These are phyloP conservation scores for Biscutella laevigata DNA, from an alignment of 441 rosid species.

Conservation along the genomic window DNA sequence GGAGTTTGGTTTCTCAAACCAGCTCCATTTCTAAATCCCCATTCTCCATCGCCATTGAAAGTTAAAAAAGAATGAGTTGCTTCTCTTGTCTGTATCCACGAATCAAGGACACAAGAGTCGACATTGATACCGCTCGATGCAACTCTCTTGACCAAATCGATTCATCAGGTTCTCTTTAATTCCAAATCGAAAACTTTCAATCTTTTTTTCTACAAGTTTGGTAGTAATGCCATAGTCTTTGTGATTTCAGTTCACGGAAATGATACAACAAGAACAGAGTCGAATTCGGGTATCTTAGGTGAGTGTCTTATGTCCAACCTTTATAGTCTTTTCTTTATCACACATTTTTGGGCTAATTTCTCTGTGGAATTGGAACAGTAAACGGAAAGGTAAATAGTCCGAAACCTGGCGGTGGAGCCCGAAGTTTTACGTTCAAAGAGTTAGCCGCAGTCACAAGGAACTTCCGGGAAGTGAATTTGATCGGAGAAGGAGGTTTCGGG, in stretches of 20 bases:
- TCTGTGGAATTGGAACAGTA: conserved; percentile 25
- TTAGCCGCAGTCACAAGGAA: conserved; percentile 48
- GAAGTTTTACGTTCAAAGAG: conserved; percentile 56
- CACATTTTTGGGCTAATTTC: background rate
- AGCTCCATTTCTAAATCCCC: conserved; percentile 10
- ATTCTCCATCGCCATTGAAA: background rate
- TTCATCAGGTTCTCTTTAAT: conserved; percentile 36
- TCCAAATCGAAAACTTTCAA: background rate
- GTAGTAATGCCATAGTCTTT: background rate
- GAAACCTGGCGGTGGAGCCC: conserved; percentile 37
- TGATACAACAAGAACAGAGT: conserved; percentile 28
- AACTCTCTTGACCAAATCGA: conserved; percentile 34
- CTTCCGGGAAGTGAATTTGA: conserved; percentile 46
- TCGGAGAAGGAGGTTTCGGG: conserved; percentile 76
- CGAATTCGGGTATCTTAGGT: conserved; percentile 30
- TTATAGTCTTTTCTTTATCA: background rate
- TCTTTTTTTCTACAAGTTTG: background rate
- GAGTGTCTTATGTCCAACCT: background rate
- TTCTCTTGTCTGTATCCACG: conserved; percentile 59
- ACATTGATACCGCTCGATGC: conserved; percentile 50
- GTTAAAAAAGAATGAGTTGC: conserved; percentile 45
- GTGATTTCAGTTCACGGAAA: conserved; percentile 24
- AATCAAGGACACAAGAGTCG: conserved; percentile 57
- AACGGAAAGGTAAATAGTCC: conserved; percentile 31
- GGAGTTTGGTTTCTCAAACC: conserved; percentile 17